Evolutionary conservation across 106 monocot species (phyloP).

Genomic region (Narthecium ossifragum): DNA sequence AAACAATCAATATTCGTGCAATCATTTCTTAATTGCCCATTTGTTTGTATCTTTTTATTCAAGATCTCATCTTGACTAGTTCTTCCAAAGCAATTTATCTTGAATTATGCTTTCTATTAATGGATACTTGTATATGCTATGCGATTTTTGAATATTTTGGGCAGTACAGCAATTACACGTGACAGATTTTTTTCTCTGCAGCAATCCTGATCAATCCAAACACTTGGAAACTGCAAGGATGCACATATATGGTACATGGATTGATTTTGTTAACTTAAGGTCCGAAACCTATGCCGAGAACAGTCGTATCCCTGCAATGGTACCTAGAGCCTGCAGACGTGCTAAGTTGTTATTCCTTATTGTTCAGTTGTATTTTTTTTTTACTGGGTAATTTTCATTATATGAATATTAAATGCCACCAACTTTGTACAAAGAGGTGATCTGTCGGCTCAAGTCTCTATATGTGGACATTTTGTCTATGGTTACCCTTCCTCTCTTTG

Average conservation of each 20-base stretch:
- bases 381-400: too few species aligned
- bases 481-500: too few species aligned
- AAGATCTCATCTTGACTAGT: background rate
- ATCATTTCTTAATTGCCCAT: background rate
- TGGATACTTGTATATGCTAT: too few species aligned
- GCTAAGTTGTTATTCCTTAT: background rate
- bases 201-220: constrained; percentile 98
- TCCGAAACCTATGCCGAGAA: constrained; percentile 97
- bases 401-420: too few species aligned
- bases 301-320: constrained; percentile 96
- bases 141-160: background rate
- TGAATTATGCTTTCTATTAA: background rate
- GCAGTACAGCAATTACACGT: background rate
- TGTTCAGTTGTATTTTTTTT: too few species aligned
- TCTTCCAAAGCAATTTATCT: background rate
- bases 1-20: too few species aligned
- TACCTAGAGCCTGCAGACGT: constrained; percentile 3
- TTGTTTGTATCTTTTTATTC: background rate
- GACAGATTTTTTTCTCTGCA: constrained; percentile 17
- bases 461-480: too few species aligned
- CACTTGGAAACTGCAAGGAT: constrained; percentile 98
- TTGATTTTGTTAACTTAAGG: constrained; percentile 98
- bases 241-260: constrained; percentile 76
- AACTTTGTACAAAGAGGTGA: too few species aligned
- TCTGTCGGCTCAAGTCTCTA: too few species aligned